phyloP scores from a whole-genome alignment of 2,329 filamentous ascomycete species.

The Chaetomium sp. region DNA sequence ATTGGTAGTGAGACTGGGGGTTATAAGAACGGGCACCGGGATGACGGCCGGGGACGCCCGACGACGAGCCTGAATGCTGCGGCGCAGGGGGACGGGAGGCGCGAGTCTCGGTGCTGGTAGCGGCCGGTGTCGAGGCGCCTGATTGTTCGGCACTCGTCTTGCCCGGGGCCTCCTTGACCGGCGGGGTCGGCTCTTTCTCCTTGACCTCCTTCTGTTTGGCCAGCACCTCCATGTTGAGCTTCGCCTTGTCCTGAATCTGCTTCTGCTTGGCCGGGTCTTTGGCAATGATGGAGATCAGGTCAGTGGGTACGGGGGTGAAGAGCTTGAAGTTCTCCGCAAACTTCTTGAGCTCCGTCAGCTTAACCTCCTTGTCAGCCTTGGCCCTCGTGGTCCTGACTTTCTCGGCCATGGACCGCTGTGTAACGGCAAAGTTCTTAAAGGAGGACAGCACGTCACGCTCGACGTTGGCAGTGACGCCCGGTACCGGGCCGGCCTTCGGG shows the following conservation, averaged over 20 bases:
- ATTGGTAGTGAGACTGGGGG: slow-evolving; percentile 42
- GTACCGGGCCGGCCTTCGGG: slow-evolving; percentile 36
- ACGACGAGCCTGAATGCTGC: slow-evolving; percentile 28
- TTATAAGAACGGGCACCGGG: slow-evolving; percentile 42
- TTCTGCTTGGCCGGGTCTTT: slow-evolving; percentile 95
- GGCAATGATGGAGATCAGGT: slow-evolving; percentile 89
- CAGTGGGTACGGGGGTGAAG: slow-evolving; percentile 81
- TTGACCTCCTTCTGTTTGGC: slow-evolving; percentile 41
- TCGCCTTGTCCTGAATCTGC: slow-evolving; percentile 83
- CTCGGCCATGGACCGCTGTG: slow-evolving; percentile 49
- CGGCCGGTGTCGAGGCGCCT: slow-evolving; percentile 15
- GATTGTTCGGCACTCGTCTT: slow-evolving; percentile 29
- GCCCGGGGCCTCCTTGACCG: slow-evolving; percentile 47
- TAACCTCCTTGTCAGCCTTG: slow-evolving; percentile 78
- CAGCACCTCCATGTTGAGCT: slow-evolving; percentile 65
- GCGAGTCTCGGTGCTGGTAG: slow-evolving; percentile 16
- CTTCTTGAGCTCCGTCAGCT: slow-evolving; percentile 89
- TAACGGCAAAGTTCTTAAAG: slow-evolving; percentile 58
- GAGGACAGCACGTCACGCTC: slow-evolving; percentile 55
- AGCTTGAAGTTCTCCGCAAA: slow-evolving; percentile 94
- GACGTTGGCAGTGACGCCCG: slow-evolving; percentile 54
- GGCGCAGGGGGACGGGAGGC: slow-evolving; percentile 30
- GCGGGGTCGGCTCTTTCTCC: slow-evolving; percentile 36
- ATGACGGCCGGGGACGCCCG: slow-evolving; percentile 37
- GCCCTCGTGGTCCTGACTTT: slow-evolving; percentile 52